phyloP scores from a whole-genome alignment of 139 green algal species.

The Desmodesmus armatus region DNA sequence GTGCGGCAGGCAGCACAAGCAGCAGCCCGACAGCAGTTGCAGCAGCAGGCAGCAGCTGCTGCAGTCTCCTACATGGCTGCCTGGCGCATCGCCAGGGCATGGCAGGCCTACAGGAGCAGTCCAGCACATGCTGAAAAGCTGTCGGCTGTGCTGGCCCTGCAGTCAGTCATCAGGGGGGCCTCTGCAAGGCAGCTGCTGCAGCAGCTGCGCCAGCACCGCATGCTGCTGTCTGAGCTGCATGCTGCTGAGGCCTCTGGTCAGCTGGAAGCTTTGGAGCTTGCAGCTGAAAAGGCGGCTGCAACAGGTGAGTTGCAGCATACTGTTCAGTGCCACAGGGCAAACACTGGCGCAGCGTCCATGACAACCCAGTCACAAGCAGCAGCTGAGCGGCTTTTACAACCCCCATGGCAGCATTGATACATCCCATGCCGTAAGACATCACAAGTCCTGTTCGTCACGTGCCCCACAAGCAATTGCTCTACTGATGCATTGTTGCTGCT shows the following conservation, averaged over 20 bases:
- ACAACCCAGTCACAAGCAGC: no score
- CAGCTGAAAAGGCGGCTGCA: background rate
- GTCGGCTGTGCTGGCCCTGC: background rate
- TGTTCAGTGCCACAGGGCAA: no score
- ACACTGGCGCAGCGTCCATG: no score
- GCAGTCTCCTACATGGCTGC: slow-evolving; percentile 1
- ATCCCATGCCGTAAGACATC: no score
- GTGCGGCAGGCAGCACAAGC: background rate
- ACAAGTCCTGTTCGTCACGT: no score
- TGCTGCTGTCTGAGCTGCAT: slow-evolving; percentile 17
- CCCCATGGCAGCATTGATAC: no score
- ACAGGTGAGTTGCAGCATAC: slow-evolving; percentile 28
- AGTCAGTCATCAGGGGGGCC: background rate
- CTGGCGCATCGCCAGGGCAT: slow-evolving; percentile 2
- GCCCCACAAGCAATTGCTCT: no score
- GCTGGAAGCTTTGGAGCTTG: background rate
- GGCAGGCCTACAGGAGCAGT: slow-evolving; percentile 7
- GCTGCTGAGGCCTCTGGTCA: background rate
- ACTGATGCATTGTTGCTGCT: no score
- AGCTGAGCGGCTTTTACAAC: no score
- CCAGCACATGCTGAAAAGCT: background rate
- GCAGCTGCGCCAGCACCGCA: background rate
- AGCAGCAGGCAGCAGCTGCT: slow-evolving; percentile 13
- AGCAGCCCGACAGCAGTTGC: slow-evolving; percentile 5
- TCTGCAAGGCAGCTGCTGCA: background rate